These are phyloP conservation scores for Scedosporium boydii DNA, from an alignment of 2,329 filamentous ascomycete species.

Conservation along the genomic window DNA sequence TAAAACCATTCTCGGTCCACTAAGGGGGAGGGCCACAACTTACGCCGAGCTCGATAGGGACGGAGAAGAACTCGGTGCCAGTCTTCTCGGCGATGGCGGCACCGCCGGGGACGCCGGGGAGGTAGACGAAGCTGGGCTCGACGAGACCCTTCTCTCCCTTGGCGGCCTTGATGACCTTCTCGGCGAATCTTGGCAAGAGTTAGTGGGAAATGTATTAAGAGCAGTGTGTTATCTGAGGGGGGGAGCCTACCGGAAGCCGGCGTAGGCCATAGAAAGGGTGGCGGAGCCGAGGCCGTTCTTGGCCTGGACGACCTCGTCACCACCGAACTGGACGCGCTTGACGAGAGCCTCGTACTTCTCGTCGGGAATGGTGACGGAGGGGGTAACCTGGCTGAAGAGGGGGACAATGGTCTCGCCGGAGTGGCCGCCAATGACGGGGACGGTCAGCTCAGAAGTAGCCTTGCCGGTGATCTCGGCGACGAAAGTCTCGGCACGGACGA, in stretches of 20 bases:
- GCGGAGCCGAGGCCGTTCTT: slow-evolving; percentile 88
- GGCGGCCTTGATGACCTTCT: slow-evolving; percentile 81
- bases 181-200: slow-evolving; percentile 60
- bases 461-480: slow-evolving; percentile 77
- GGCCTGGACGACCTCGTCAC: slow-evolving; percentile 92
- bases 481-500: slow-evolving; percentile 96
- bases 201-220: background rate
- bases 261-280: slow-evolving; percentile 90
- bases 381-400: slow-evolving; percentile 85
- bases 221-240: background rate
- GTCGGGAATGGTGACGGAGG: slow-evolving; percentile 67
- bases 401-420: slow-evolving; percentile 97
- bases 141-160: slow-evolving; percentile 88
- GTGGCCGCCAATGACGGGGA: slow-evolving; percentile 94
- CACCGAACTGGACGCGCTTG: slow-evolving; percentile 95
- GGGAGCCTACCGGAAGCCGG: slow-evolving; percentile 69
- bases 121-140: slow-evolving; percentile 93
- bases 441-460: slow-evolving; percentile 69
- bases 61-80: slow-evolving; percentile 89
- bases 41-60: slow-evolving; percentile 91
- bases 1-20: slow-evolving; percentile 8
- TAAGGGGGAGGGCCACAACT: slow-evolving; percentile 27
- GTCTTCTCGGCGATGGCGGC: slow-evolving; percentile 76
- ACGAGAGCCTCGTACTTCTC: slow-evolving; percentile 88
- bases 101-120: slow-evolving; percentile 80